Percentiles rank a stretch among this genome's conserved stretches.
These are phyloP conservation scores for Wickerhamiella siamensis DNA, from an alignment of 805 yeast genomes.

Conservation along the genomic window DNA sequence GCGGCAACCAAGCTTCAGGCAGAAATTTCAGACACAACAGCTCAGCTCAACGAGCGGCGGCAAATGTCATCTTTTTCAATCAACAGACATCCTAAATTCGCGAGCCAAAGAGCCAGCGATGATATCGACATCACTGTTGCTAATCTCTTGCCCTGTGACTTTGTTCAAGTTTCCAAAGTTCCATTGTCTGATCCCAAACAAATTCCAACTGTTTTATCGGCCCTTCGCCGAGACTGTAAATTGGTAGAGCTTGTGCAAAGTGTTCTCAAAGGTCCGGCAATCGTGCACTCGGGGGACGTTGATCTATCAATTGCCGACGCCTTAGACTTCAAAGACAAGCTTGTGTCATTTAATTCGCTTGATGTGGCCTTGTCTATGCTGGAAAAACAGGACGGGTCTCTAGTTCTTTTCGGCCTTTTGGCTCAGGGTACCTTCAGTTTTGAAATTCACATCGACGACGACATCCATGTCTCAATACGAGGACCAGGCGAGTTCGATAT, in stretches of 20 bases:
- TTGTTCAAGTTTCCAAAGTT: conserved; percentile 18
- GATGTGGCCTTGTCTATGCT: conserved; percentile 7
- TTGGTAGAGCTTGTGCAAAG: conserved; percentile 9
- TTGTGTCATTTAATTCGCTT: conserved; percentile 7
- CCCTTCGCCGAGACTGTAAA: conserved; percentile 14
- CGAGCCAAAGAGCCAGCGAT: conserved; percentile 7
- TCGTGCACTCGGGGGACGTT: conserved; percentile 6
- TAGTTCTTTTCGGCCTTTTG: conserved; percentile 5
- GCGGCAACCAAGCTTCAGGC: conserved; percentile 13
- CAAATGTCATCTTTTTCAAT: conserved; percentile 6
- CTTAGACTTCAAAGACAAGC: conserved; percentile 13
- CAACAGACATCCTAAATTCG: conserved; percentile 13
- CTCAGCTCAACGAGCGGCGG: conserved; percentile 7
- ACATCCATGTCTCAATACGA: conserved; percentile 2
- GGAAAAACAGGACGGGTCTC: neutral
- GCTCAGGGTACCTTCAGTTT: conserved; percentile 6
- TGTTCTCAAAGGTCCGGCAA: conserved; percentile 10
- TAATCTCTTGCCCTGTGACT: conserved; percentile 18
- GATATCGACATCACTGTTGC: conserved; percentile 15
- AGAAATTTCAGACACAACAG: neutral
- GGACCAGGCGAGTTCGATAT: conserved; percentile 4
- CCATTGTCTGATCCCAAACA: conserved; percentile 21
- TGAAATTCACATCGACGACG: neutral
- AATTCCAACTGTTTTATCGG: conserved; percentile 16
- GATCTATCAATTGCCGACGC: conserved; percentile 20